Conservation (phyloP, 495 filamentous ascomycete species). For the Penicillium coffeae region DNA sequence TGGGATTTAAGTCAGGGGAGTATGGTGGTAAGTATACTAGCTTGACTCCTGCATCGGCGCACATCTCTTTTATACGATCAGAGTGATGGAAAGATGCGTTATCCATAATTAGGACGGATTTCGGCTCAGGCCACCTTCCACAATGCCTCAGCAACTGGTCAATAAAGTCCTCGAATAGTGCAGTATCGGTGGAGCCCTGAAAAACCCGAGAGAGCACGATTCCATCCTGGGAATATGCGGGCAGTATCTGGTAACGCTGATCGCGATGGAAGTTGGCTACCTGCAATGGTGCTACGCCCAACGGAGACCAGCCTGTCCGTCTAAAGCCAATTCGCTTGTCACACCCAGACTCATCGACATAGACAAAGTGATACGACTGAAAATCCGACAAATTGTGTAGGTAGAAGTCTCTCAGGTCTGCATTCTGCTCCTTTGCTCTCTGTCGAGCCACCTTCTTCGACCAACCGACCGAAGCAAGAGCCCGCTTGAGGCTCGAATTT, state of each 20-base stretch:
- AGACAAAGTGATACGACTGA: slow-evolving; percentile 1
- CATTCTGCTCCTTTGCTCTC: slow-evolving; percentile 10
- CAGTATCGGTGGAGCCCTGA: not conserved
- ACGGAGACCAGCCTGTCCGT: slow-evolving; percentile 2
- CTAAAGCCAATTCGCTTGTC: slow-evolving; percentile 3
- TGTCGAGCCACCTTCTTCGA: slow-evolving; percentile 11
- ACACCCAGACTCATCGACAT: slow-evolving; percentile 3
- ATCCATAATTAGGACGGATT: not conserved
- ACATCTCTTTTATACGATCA: slow-evolving; percentile 13
- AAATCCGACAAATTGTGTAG: slow-evolving; percentile 6
- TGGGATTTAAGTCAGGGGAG: slow-evolving; percentile 3
- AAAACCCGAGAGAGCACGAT: slow-evolving; percentile 3
- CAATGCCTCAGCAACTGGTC: slow-evolving; percentile 3
- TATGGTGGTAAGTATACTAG: not conserved
- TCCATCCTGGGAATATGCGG: not conserved
- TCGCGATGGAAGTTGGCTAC: slow-evolving; percentile 3
- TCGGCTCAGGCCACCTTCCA: slow-evolving; percentile 1
- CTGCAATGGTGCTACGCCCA: not conserved
- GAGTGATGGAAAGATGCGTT: slow-evolving; percentile 1
- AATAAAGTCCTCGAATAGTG: slow-evolving; percentile 1
- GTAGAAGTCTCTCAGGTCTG: slow-evolving; percentile 3
- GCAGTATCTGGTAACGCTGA: slow-evolving; percentile 2
- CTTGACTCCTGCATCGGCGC: not conserved
- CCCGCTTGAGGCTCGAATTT: slow-evolving; percentile 5
- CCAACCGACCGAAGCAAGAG: slow-evolving; percentile 7